phyloP scores from a whole-genome alignment of 345 rosid species.

The Boechera retrofracta region DNA sequence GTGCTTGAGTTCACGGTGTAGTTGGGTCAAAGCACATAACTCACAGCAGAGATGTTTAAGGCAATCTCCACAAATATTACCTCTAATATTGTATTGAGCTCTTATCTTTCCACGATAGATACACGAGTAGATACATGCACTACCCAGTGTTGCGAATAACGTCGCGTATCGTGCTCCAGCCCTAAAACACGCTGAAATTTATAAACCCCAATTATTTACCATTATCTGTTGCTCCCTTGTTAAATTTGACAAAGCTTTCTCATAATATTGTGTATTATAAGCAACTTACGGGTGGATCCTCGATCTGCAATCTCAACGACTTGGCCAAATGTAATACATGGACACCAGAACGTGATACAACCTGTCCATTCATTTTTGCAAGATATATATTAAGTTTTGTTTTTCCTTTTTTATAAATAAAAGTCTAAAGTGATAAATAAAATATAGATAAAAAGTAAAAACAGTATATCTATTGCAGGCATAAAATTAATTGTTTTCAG shows the following conservation, averaged over 20 bases:
- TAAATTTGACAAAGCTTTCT: background rate
- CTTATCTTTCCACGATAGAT: slow-evolving; percentile 54
- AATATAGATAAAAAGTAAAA: background rate
- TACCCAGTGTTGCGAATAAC: too few species aligned
- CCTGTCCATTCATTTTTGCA: slow-evolving; percentile 44
- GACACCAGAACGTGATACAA: slow-evolving; percentile 72
- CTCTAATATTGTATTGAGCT: slow-evolving; percentile 50
- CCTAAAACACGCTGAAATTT: slow-evolving; percentile 47
- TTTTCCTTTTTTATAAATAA: background rate
- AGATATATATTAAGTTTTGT: background rate
- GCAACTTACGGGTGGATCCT: too few species aligned
- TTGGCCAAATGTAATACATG: slow-evolving; percentile 68
- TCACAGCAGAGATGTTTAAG: slow-evolving; percentile 51
- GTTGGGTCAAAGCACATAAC: slow-evolving; percentile 56
- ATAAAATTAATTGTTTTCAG: background rate
- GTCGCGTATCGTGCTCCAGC: too few species aligned
- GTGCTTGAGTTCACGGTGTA: slow-evolving; percentile 55
- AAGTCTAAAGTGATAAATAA: background rate
- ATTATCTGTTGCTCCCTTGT: background rate
- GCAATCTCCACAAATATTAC: slow-evolving; percentile 50
- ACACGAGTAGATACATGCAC: slow-evolving; percentile 50
- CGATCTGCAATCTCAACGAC: slow-evolving; percentile 40
- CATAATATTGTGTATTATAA: too few species aligned
- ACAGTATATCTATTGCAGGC: background rate
- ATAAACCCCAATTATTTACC: background rate